These are phyloP conservation scores for Batrachochytrium dendrobatidis DNA, from an alignment of 371 early-diverging fungal genomes.

Conservation along the genomic window DNA sequence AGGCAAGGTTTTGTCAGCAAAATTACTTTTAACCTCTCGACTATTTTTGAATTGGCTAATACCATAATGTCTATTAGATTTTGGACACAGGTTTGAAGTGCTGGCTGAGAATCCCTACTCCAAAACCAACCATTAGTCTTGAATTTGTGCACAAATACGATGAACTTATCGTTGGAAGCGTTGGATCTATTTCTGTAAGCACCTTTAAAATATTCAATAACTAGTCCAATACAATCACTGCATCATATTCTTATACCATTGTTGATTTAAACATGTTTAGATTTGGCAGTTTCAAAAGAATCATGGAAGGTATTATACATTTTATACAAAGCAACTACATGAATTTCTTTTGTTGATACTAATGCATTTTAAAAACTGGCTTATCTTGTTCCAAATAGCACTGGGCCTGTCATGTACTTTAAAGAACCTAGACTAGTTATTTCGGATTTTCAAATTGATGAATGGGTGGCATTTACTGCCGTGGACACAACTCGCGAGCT, in stretches of 20 bases:
- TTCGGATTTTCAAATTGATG: conserved; percentile 28
- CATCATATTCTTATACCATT: no score
- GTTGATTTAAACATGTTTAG: conserved; percentile 1
- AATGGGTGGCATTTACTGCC: conserved; percentile 31
- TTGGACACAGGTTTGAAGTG: conserved; percentile 29
- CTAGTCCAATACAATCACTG: no score
- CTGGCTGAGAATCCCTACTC: conserved; percentile 19
- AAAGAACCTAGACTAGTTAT: conserved; percentile 24
- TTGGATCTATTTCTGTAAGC: conserved; percentile 36
- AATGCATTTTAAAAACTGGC: neutral
- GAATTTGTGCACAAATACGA: conserved; percentile 25
- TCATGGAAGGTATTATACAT: conserved; percentile 5
- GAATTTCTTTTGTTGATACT: neutral
- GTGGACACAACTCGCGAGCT: conserved; percentile 15
- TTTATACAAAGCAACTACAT: neutral
- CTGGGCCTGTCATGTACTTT: conserved; percentile 9
- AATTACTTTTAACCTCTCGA: neutral
- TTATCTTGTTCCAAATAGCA: no score
- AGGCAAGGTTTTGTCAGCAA: conserved; percentile 14
- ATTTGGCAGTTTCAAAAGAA: conserved; percentile 12
- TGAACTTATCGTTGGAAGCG: conserved; percentile 35
- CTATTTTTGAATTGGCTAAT: neutral
- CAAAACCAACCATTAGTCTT: conserved; percentile 38
- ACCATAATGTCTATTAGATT: conserved; percentile 17
- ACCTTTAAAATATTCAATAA: no score